Conservation (phyloP, 441 rosid genomes). For the Omphalea diandra region DNA sequence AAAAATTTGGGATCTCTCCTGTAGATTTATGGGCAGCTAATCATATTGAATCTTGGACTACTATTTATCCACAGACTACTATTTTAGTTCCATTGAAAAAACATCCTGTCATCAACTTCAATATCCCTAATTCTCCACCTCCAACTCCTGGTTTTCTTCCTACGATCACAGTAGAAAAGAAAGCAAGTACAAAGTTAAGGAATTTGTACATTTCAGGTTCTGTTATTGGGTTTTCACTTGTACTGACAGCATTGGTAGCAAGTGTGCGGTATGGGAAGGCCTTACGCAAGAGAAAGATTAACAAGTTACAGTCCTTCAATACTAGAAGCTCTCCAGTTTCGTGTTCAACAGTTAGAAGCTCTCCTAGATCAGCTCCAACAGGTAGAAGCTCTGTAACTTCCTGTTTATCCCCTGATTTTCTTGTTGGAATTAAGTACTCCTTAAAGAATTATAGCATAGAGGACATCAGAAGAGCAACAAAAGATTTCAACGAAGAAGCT, state of each 20-base stretch:
- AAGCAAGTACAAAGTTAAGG: conserved; percentile 21
- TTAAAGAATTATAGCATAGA: conserved; percentile 36
- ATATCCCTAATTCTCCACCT: conserved; percentile 35
- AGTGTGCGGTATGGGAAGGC: conserved; percentile 38
- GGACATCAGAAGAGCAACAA: conserved; percentile 40
- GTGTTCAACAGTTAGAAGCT: conserved; percentile 31
- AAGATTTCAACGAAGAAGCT: conserved; percentile 36
- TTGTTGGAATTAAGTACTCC: conserved; percentile 46
- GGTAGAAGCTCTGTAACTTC: conserved; percentile 42
- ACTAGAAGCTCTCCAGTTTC: conserved; percentile 40
- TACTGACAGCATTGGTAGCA: conserved; percentile 28
- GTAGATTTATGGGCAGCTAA: conserved; percentile 42
- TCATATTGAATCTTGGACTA: conserved; percentile 31
- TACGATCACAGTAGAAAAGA: conserved; percentile 27
- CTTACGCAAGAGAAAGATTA: conserved; percentile 25
- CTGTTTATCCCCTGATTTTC: conserved; percentile 59
- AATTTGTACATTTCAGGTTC: conserved; percentile 46
- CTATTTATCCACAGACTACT: conserved; percentile 49
- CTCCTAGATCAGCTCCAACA: conserved; percentile 35
- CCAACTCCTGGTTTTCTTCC: conserved; percentile 47
- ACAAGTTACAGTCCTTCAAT: conserved; percentile 34
- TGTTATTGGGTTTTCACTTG: conserved; percentile 34
- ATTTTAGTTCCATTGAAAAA: conserved; percentile 43
- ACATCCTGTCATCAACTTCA: conserved; percentile 24
- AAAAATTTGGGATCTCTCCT: conserved; percentile 35